Conservation (phyloP, 1,284 basidiomycete genomes). For the Microbotryomycetes sp. region DNA sequence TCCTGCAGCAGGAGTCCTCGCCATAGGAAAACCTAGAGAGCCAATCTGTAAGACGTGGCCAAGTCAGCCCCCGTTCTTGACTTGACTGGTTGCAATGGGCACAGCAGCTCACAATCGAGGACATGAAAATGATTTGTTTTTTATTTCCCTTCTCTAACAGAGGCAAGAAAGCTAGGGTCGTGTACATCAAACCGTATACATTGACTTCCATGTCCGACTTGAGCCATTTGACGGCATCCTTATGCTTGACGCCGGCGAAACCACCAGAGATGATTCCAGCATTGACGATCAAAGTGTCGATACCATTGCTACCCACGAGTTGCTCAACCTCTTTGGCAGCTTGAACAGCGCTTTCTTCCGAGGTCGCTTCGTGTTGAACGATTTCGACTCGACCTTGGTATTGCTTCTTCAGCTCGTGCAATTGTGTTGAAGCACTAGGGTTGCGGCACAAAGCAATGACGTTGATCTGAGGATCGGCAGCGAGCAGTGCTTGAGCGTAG, state of each 20-base stretch:
- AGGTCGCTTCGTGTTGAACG: conserved; percentile 3
- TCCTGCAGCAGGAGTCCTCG: background rate
- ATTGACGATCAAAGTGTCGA: conserved; percentile 10
- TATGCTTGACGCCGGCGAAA: background rate
- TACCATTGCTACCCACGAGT: background rate
- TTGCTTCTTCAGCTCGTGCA: conserved; percentile 8
- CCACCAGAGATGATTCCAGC: background rate
- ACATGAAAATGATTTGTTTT: background rate
- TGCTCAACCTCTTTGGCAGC: conserved; percentile 5
- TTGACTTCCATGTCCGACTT: conserved; percentile 2
- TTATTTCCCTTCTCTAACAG: conserved; percentile 1
- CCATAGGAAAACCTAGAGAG: background rate
- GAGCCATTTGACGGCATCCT: background rate
- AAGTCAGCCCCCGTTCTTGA: background rate
- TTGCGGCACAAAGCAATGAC: conserved; percentile 24
- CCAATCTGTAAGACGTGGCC: background rate
- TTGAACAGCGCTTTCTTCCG: background rate
- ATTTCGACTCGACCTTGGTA: conserved; percentile 1
- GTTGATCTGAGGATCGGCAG: background rate
- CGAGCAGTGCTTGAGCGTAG: conserved; percentile 17
- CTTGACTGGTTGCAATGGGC: background rate
- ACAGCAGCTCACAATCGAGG: background rate
- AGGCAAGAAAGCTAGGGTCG: conserved; percentile 2
- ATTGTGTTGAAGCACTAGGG: conserved; percentile 12
- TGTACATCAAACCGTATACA: conserved; percentile 4